A percentile compares a stretch with the other conserved stretches of the same genome.
These are phyloP conservation scores for Apophysomyces trapeziformis DNA, from an alignment of 371 early-diverging fungal species.

Conservation along the genomic window DNA sequence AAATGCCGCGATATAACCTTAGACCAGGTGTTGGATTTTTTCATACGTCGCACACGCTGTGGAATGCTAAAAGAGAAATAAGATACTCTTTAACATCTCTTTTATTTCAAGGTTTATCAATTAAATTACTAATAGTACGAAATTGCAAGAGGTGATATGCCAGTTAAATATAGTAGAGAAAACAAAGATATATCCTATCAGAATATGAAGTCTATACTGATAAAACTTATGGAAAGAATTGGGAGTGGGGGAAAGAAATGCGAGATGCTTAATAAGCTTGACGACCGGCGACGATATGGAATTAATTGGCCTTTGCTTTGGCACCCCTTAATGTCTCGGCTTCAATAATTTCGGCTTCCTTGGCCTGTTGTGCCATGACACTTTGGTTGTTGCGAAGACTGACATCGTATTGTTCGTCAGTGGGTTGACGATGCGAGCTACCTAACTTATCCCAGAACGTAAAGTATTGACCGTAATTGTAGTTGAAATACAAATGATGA, in stretches of 20 bases:
- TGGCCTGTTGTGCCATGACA: slow-evolving; percentile 71
- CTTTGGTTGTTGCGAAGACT: slow-evolving; percentile 63
- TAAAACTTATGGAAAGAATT: neutral
- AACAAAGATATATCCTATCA: neutral
- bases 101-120: slow-evolving; percentile 6
- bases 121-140: slow-evolving; percentile 7
- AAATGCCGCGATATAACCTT: no score
- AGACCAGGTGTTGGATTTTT: no score
- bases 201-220: neutral
- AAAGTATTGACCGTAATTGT: slow-evolving; percentile 97
- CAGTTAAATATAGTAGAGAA: neutral
- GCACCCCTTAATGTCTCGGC: slow-evolving; percentile 21
- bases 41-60: no score
- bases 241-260: slow-evolving; percentile 1
- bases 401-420: slow-evolving; percentile 69
- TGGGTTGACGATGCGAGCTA: slow-evolving; percentile 74
- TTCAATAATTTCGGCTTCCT: slow-evolving; percentile 67
- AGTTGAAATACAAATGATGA: slow-evolving; percentile 97
- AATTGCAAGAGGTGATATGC: slow-evolving; percentile 10
- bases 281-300: no score
- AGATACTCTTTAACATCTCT: neutral
- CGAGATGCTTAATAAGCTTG: neutral
- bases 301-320: slow-evolving; percentile 28
- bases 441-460: slow-evolving; percentile 86
- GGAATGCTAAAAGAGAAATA: no score